Base-by-base conservation (phyloP, 305 asterid genomes). In the Fraxinus albicans region DNA sequence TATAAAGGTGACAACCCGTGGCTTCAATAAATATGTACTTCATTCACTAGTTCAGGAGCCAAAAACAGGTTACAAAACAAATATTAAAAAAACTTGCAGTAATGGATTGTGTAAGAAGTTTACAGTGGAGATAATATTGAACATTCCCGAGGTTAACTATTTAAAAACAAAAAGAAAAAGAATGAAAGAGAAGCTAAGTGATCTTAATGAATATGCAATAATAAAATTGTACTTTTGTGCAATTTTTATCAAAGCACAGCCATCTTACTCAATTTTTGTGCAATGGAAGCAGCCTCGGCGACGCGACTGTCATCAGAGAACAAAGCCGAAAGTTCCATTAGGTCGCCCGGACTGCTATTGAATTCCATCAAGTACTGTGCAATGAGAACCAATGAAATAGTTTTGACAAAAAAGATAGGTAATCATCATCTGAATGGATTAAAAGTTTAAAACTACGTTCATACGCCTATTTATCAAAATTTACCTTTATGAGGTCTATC, bases 271-370 rank as follows among this genome's bases (percentile, higher is more conserved):
- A 97, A 89, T 92, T 94, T 97, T 84, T 95, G 98, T 47, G 99
- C 99, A 87, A 97, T 93, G 63, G 98, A 94, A 87, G 98, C 98
- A 86, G 99, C 98, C 88, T 96, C 98, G 2, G 98, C 99, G 9
- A 93, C 99, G 81, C 98, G 97, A 84, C 96, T 95, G 88, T 93
- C 99, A 88, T 96, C 97, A 83, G 98, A 96, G 86, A 96, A 96
- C 79, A 96, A 89, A 76, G 98, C 95, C 84, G 99, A 96, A 82
- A 96, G 97, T 85, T 96, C 98, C 99, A 96, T 93, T 84, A 96
- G 89, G 91, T 97, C 99, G 76, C 97, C 98, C 12, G 97, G 99
- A 85, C 96, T 97, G 87, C 99, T 91, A 87, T 97, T 97, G 82
- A 97, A 97, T 91, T 97, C 99, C 98, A 97, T 97, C 92, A 97